Evolutionary conservation across 352 stramenopile genomes (phyloP), one percentile per base, ranked within the genome.

Genomic region (Nothophytophthora sp.): DNA sequence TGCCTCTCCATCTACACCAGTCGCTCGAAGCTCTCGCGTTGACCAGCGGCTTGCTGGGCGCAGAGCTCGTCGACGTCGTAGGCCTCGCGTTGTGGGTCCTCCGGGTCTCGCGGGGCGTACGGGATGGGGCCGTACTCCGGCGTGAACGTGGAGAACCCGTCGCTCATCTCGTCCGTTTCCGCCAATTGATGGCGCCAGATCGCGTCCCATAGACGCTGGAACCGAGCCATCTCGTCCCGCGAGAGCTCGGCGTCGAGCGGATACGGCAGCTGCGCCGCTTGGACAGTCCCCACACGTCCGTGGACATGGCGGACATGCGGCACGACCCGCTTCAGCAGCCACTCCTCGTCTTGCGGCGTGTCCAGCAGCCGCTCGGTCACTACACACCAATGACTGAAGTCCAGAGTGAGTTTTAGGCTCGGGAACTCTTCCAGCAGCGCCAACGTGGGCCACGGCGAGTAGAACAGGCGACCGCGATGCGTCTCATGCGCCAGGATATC

Each of bases 41-140:
- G 73, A 0, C 58, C 39, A 35, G 43, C 43, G 11, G 73, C 61
- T 34, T 78, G 58, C n/a, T 72, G 51, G 13, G 49, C 60, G 16
- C 73, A 85, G 5, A 85, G 54, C 28, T 47, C 55, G 30, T 87
- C 76, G 30, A 87, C 52, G 52, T 85, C 67, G 50, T 85, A 84
- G 3, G 67, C 68, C 30, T 80, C 72, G 0, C 50, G 42, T 6
- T 69, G 56, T 11, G 29, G 20, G 16, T 78, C 32, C 3, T 64
- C 43, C 6, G 50, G 46, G 16, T 77, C 51, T 1, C 61, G 55
- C 9, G 70, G 76, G 0, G 76, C 73, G 60, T 90, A 90, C 45
- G 79, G 76, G 15, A 76, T 71, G 0, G 79, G 76, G n/a, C 79
- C 79, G 40, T 90, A 90, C 60, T 90, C 79, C 5, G 79, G 73